Conservation (phyloP, 163 green algal species). For the Coccomyxa subellipsoidea region DNA sequence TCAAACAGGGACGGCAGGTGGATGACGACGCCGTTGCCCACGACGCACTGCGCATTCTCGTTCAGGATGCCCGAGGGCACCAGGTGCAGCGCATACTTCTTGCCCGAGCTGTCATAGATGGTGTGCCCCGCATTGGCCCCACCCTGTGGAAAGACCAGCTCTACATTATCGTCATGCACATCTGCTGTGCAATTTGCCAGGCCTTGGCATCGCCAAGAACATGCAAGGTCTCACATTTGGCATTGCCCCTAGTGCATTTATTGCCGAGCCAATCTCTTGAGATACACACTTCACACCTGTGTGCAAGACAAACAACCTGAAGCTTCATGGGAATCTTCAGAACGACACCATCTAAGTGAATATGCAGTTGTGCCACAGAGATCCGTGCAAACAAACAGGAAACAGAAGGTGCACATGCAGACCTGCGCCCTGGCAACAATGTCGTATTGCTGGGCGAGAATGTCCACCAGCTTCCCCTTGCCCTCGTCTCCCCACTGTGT, state of each 20-base stretch:
- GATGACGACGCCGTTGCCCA: constrained; percentile 98
- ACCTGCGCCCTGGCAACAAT: constrained; percentile 94
- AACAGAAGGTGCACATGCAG: not conserved
- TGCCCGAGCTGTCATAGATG: constrained; percentile 95
- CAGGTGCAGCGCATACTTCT: constrained; percentile 96
- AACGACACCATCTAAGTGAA: too few relatives aligned
- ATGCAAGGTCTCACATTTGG: too few relatives aligned
- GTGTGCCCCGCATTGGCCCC: constrained; percentile 99
- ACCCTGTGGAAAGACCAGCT: constrained; percentile 74
- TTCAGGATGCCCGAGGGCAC: constrained; percentile 97
- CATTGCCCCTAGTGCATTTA: too few relatives aligned
- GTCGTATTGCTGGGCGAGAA: constrained; percentile 94
- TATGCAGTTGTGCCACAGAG: too few relatives aligned
- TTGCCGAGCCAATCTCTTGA: too few relatives aligned
- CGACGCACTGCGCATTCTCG: constrained; percentile 79
- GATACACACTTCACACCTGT: too few relatives aligned
- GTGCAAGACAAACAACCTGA: too few relatives aligned
- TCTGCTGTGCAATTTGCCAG: too few relatives aligned
- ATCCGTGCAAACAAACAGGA: too few relatives aligned
- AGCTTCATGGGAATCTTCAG: too few relatives aligned
- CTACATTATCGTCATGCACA: too few relatives aligned
- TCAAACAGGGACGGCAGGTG: constrained; percentile 94
- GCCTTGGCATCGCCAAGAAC: too few relatives aligned
- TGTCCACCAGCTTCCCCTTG: constrained; percentile 99
- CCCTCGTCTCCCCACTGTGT: constrained; percentile 99